Conservation (phyloP, 768 basidiomycete species). For the Trametes villosa region DNA sequence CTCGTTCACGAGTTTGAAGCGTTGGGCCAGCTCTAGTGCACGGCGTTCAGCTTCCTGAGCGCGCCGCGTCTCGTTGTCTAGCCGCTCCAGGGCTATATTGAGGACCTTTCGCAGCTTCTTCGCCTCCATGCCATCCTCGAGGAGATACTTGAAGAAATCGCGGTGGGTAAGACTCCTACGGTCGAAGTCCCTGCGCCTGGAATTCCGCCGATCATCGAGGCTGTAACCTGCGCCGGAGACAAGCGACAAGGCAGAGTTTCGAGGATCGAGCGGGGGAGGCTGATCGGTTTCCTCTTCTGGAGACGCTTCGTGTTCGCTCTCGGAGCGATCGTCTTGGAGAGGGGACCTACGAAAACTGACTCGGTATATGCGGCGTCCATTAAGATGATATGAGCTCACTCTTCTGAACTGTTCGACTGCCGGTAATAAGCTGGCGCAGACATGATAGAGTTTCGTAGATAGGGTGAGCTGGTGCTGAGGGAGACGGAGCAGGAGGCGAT, state of each 20-base stretch:
- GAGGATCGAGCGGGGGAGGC: conserved; percentile 9
- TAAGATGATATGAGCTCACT: conserved; percentile 6
- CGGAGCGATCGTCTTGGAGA: conserved; percentile 19
- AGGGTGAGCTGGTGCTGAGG: no score
- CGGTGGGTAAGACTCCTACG: conserved; percentile 26
- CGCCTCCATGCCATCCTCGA: conserved; percentile 29
- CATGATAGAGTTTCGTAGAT: not conserved
- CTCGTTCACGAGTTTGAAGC: conserved; percentile 46
- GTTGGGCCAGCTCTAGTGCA: conserved; percentile 49
- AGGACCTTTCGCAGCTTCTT: conserved; percentile 36
- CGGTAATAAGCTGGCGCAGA: conserved; percentile 10
- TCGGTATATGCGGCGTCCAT: not conserved
- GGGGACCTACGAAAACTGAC: conserved; percentile 8
- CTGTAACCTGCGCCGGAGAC: conserved; percentile 12
- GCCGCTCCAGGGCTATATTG: conserved; percentile 33
- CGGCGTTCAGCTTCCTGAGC: conserved; percentile 50
- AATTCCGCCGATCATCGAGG: conserved; percentile 20
- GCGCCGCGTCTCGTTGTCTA: conserved; percentile 47
- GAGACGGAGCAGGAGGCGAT: not conserved
- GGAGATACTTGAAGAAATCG: conserved; percentile 28
- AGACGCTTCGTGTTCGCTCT: conserved; percentile 15
- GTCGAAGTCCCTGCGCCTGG: conserved; percentile 21
- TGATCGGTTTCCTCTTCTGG: conserved; percentile 4
- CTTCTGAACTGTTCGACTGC: conserved; percentile 22
- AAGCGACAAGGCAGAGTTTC: conserved; percentile 20